These are phyloP conservation scores for Solanum boliviense DNA, from an alignment of 257 asterid genomes.

Conservation along the genomic window DNA sequence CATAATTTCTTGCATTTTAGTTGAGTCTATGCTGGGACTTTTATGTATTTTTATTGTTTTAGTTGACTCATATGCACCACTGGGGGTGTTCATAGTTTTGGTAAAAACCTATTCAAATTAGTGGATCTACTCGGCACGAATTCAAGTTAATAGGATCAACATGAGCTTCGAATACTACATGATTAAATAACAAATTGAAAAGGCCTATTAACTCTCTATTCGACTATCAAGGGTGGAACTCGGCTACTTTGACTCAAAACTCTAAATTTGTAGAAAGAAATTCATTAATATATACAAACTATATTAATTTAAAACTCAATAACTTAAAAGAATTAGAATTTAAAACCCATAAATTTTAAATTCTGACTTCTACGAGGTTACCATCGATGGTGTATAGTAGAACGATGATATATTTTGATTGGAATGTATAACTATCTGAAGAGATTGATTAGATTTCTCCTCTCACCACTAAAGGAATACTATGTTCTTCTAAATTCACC, in stretches of 20 bases:
- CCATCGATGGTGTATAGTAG: no score
- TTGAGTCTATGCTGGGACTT: background rate
- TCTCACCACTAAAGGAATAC: no score
- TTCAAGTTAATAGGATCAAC: background rate
- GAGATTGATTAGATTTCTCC: background rate
- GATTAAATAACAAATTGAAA: no score
- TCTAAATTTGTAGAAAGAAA: background rate
- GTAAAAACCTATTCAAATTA: background rate
- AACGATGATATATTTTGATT: no score
- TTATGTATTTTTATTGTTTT: background rate
- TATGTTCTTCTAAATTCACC: background rate
- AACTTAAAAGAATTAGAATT: background rate
- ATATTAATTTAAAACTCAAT: fast-evolving
- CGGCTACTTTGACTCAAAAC: background rate
- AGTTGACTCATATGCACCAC: background rate
- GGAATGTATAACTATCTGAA: background rate
- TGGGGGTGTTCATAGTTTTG: background rate
- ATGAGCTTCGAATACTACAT: background rate
- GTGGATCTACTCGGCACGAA: background rate
- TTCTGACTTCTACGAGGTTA: no score
- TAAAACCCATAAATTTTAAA: no score
- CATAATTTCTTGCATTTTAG: background rate
- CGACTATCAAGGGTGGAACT: background rate
- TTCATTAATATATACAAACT: no score
- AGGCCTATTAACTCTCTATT: background rate